A percentile compares a stretch with the other conserved stretches of the same genome.
Conservation (phyloP, 805 yeast genomes). For the Candida alai region DNA sequence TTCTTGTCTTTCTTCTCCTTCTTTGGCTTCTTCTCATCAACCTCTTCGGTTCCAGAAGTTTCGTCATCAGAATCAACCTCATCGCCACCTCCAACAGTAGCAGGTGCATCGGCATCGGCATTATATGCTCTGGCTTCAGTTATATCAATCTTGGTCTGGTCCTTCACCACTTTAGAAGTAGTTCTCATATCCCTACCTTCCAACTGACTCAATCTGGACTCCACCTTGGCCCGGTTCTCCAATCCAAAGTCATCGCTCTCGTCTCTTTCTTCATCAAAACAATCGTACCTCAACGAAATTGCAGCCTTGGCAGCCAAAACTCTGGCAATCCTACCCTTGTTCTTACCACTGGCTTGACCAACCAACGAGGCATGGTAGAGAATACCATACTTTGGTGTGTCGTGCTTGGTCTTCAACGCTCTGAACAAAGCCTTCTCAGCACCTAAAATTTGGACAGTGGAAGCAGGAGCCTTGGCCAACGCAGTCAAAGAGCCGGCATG, state of each 20-base stretch:
- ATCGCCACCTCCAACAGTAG: conserved; percentile 24
- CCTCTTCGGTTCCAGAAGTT: conserved; percentile 31
- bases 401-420: conserved; percentile 97
- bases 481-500: conserved; percentile 95
- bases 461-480: conserved; percentile 97
- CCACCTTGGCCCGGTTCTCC: conserved; percentile 88
- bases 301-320: conserved; percentile 98
- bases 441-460: conserved; percentile 96
- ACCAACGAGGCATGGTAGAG: conserved; percentile 95
- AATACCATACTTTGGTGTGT: conserved; percentile 97
- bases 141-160: conserved; percentile 82
- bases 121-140: conserved; percentile 85
- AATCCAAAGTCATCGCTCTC: conserved; percentile 93
- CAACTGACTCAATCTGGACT: conserved; percentile 86
- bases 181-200: conserved; percentile 97
- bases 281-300: conserved; percentile 93
- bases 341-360: conserved; percentile 97
- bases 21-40: conserved; percentile 20
- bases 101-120: conserved; percentile 84
- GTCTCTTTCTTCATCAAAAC: conserved; percentile 93
- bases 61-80: conserved; percentile 20
- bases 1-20: conserved; percentile 26
- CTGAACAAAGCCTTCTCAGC: conserved; percentile 99
- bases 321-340: conserved; percentile 98
- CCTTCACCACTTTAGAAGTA: conserved; percentile 75